Percentiles rank a stretch among this genome's conserved stretches.
These are phyloP conservation scores for Lepidium aucheri DNA, from an alignment of 345 rosid genomes.

Conservation along the genomic window DNA sequence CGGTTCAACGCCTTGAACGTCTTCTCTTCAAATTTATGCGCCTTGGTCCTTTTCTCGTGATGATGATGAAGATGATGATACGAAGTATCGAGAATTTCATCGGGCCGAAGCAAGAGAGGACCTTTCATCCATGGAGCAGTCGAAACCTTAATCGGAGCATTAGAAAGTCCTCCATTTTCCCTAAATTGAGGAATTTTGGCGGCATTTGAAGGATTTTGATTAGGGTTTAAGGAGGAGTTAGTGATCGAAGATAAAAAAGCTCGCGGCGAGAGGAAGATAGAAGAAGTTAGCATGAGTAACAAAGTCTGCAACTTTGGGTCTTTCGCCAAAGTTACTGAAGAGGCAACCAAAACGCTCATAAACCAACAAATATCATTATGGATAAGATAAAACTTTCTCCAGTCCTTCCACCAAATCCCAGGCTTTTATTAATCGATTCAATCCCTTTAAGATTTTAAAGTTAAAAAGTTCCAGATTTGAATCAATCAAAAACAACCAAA, in stretches of 20 bases:
- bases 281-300: background rate
- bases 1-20: constrained; percentile 52
- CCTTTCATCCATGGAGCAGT: constrained; percentile 75
- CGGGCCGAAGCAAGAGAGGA: constrained; percentile 47
- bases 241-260: constrained; percentile 9
- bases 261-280: constrained; percentile 21
- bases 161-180: background rate
- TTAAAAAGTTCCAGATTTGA: no score
- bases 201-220: constrained; percentile 12
- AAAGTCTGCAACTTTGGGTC: constrained; percentile 15
- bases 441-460: no score
- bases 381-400: constrained; percentile 2
- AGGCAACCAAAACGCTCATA: background rate
- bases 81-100: constrained; percentile 29
- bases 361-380: background rate
- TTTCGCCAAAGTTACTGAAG: background rate
- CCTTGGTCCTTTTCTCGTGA: constrained; percentile 5
- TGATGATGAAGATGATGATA: constrained; percentile 6
- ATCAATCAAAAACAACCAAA: no score
- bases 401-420: background rate
- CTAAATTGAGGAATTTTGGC: constrained; percentile 2
- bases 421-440: no score
- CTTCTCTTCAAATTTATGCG: constrained; percentile 25
- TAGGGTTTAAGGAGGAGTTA: constrained; percentile 19
- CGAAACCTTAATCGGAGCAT: constrained; percentile 24